Evolutionary conservation across 2,329 filamentous ascomycete species (phyloP).

Genomic region (Calonectria pteridis): DNA sequence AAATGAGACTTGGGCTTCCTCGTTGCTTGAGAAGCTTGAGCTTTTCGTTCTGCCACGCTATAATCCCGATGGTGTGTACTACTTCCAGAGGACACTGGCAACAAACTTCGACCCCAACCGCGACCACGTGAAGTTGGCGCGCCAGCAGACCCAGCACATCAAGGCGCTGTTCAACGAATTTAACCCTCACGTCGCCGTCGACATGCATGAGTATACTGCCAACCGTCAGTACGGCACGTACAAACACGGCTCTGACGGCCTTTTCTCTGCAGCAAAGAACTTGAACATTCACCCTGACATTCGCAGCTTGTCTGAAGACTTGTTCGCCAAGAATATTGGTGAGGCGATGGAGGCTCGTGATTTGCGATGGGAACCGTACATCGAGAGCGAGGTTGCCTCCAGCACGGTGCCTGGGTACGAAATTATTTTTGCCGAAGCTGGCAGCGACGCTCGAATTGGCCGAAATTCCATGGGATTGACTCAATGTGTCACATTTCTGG

Average conservation of each 20-base stretch:
- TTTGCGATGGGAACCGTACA: conserved; percentile 47
- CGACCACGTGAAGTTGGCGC: conserved; percentile 49
- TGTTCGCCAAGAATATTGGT: conserved; percentile 46
- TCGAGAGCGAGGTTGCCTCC: conserved; percentile 23
- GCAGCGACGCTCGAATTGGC: conserved; percentile 46
- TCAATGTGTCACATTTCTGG: conserved; percentile 47
- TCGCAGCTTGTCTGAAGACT: conserved; percentile 43
- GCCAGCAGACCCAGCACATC: conserved; percentile 48
- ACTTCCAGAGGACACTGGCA: conserved; percentile 48
- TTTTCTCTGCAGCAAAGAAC: conserved; percentile 51
- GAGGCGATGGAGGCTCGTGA: conserved; percentile 44
- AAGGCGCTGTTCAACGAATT: conserved; percentile 46
- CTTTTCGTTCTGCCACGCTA: conserved; percentile 48
- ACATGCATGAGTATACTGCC: conserved; percentile 50
- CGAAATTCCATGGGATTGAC: conserved; percentile 46
- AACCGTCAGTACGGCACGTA: conserved; percentile 35
- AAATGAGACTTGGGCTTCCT: conserved; percentile 45
- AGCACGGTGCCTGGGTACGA: conserved; percentile 30
- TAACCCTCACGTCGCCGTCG: conserved; percentile 47
- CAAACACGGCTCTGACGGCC: conserved; percentile 45
- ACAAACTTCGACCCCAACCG: conserved; percentile 49
- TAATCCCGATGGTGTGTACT: conserved; percentile 50
- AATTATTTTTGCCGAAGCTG: conserved; percentile 43
- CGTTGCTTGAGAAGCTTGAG: conserved; percentile 45
- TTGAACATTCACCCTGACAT: conserved; percentile 49